A percentile compares a stretch with the other conserved stretches of the same genome.
Evolutionary conservation across 2,329 filamentous ascomycete species (phyloP).

Genomic region (Fusarium duplospermum): DNA sequence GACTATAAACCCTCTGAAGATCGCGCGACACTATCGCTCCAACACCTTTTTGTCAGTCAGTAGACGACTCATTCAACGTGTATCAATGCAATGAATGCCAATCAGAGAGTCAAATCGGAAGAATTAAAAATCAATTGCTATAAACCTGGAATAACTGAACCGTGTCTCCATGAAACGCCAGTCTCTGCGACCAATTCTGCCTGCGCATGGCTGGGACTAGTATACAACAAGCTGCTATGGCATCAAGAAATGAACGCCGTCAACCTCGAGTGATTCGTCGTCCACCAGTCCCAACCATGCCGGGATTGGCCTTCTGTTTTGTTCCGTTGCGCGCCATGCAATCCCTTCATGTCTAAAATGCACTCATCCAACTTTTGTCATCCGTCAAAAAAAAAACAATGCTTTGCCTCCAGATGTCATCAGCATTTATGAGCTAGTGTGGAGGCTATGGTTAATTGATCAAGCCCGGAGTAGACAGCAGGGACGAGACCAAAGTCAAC

Average conservation of each 20-base stretch:
- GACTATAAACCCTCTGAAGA: background rate
- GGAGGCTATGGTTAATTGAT: conserved; percentile 42
- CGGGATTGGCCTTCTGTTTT: background rate
- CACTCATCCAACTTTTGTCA: conserved; percentile 34
- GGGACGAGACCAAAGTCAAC: background rate
- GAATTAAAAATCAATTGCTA: conserved; percentile 17
- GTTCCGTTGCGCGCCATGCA: conserved; percentile 4
- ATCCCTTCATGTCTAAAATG: conserved; percentile 20
- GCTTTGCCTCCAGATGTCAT: conserved; percentile 13
- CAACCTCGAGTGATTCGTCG: background rate
- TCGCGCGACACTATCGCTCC: too few species aligned
- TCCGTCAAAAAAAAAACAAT: conserved; percentile 19
- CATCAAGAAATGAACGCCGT: background rate
- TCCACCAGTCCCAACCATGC: conserved; percentile 8
- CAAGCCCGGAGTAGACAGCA: conserved; percentile 18
- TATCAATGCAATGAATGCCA: too few species aligned
- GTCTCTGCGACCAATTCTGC: conserved; percentile 5
- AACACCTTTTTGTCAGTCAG: too few species aligned
- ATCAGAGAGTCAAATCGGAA: background rate
- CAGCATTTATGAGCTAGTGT: conserved; percentile 25
- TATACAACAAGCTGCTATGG: conserved; percentile 1
- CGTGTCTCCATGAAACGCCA: conserved; percentile 29
- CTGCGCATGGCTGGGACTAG: conserved; percentile 8
- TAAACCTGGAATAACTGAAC: conserved; percentile 19
- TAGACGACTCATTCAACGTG: too few species aligned